Base-by-base conservation (phyloP, 1,284 basidiomycete genomes). In the Trametes versicolor region DNA sequence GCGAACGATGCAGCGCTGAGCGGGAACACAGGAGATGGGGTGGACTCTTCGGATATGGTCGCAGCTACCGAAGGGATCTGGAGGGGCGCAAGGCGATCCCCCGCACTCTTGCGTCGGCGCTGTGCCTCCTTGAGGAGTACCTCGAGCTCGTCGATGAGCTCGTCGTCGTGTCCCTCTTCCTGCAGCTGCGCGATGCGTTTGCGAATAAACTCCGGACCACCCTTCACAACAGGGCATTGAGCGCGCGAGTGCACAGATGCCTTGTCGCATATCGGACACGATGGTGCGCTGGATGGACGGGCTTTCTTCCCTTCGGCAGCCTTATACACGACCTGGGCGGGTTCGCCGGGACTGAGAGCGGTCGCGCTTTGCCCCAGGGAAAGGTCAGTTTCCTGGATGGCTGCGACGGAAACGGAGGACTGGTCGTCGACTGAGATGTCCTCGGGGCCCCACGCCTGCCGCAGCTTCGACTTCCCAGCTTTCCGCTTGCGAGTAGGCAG, bases 261-360 rank as follows among this genome's bases (percentile, higher is more conserved):
- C 43, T 69, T 37, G 15, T 67, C 62, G 41, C 74, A 75, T 3
- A 73, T 62, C 5, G 67, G 68, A 37, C 74, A 75, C 4, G 53
- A n/a, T 2, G 58, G 59, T 1, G 54, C 65, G 17, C 50, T 58
- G 7, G 64, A 59, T 25, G 51, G 55, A 17, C 64, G 62, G 17
- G 37, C 15, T 37, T 69, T 67, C 64, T 66, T 66, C 13, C 51
- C 48, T 1, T 59, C 58, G 8, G 21, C 48, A 9, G 29, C 27
- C 34, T 64, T 65, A 1, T 48, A 32, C 1, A 39, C 5, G 32
- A 5, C 58, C 23, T 43, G 4, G n/a, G 23, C 12, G 2, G 49
- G 25, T 39, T 60, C 56, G 7, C n/a, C 34, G 0, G 39, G 21
- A 21, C 34, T 23, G n/a, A 45, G 17, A 29, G 58, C 19, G 32